Evolutionary conservation across 2,329 filamentous ascomycete genomes (phyloP).

Genomic region (Epichloe elymi): DNA sequence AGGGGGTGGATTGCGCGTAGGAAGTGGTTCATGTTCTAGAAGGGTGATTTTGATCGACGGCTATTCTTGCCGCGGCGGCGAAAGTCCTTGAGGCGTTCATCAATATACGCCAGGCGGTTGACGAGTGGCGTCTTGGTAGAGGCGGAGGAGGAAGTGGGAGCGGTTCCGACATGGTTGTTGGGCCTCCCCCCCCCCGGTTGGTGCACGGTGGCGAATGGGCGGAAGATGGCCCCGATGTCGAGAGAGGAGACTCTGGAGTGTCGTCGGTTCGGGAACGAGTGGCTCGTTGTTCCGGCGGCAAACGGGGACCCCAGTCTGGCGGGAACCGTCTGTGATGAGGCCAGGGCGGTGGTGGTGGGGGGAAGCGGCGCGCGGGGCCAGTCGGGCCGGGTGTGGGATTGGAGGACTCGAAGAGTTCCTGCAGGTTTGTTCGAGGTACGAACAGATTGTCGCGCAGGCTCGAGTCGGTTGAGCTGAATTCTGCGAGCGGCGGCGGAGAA

Average conservation of each 20-base stretch:
- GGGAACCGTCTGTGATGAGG: slow-evolving; percentile 22
- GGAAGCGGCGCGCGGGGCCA: neutral
- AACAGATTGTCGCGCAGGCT: slow-evolving; percentile 24
- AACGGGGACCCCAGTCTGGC: slow-evolving; percentile 49
- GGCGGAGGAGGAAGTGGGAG: slow-evolving; percentile 13
- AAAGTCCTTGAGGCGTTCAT: slow-evolving; percentile 43
- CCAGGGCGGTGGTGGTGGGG: slow-evolving; percentile 7
- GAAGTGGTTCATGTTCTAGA: slow-evolving; percentile 15
- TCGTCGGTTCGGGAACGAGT: slow-evolving; percentile 49
- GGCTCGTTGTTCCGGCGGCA: slow-evolving; percentile 33
- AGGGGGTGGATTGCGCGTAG: neutral
- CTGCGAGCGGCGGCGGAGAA: slow-evolving; percentile 11
- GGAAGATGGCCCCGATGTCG: slow-evolving; percentile 30
- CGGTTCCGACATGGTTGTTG: neutral
- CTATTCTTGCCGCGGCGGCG: slow-evolving; percentile 29
- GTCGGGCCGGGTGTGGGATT: slow-evolving; percentile 7
- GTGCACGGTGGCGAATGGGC: slow-evolving; percentile 43
- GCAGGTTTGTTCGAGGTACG: slow-evolving; percentile 28
- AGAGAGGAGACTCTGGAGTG: slow-evolving; percentile 33
- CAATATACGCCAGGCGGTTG: slow-evolving; percentile 42
- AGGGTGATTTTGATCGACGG: slow-evolving; percentile 36
- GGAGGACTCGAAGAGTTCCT: slow-evolving; percentile 25
- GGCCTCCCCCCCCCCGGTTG: slow-evolving; percentile 21
- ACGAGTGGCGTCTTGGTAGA: slow-evolving; percentile 31
- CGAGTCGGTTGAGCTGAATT: slow-evolving; percentile 22